phyloP scores from a whole-genome alignment of 805 yeast species.

The Groenewaldozyma tartarivorans region DNA sequence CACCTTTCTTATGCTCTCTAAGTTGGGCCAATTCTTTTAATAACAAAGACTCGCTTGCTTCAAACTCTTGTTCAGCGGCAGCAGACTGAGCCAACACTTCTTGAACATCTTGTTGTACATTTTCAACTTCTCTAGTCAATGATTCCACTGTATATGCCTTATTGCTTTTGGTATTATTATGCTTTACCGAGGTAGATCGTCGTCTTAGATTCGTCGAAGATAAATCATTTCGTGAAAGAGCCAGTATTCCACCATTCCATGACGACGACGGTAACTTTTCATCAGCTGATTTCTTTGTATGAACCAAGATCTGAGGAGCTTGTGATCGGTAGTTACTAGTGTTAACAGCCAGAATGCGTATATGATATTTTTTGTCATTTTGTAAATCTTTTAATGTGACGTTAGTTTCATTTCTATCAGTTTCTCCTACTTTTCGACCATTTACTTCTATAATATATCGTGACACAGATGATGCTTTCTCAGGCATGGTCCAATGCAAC shows the following conservation, averaged over 20 bases:
- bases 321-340: constrained; percentile 21
- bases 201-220: background rate
- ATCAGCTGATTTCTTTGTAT: constrained; percentile 19
- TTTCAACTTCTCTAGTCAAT: constrained; percentile 27
- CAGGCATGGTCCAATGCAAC: constrained; percentile 28
- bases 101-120: constrained; percentile 25
- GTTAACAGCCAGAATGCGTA: constrained; percentile 27
- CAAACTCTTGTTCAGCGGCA: constrained; percentile 23
- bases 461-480: constrained; percentile 20
- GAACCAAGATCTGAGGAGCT: constrained; percentile 19
- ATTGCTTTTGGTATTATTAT: constrained; percentile 1
- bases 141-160: constrained; percentile 26
- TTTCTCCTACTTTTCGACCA: constrained; percentile 25
- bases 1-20: constrained; percentile 22
- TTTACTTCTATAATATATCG: constrained; percentile 27
- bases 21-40: constrained; percentile 22
- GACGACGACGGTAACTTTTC: constrained; percentile 20
- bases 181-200: background rate
- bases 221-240: background rate
- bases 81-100: constrained; percentile 20
- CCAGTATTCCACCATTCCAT: constrained; percentile 8
- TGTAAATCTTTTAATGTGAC: constrained; percentile 25
- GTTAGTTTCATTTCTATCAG: constrained; percentile 26
- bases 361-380: constrained; percentile 26
- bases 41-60: constrained; percentile 18